Evolutionary conservation across 2,329 filamentous ascomycete genomes (phyloP).

Genomic region (Aspergillus chevalieri): DNA sequence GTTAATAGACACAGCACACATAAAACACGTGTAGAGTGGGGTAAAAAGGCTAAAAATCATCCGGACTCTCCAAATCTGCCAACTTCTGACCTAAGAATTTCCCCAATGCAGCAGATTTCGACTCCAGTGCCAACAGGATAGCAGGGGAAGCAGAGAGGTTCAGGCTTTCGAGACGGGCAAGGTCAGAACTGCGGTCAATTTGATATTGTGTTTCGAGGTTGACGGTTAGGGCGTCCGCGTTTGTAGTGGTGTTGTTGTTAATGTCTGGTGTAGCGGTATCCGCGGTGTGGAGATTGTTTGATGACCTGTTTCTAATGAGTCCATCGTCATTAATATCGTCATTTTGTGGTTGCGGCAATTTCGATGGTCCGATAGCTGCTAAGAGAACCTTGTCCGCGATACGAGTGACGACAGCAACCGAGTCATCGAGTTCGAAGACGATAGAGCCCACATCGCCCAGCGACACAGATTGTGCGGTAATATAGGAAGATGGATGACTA

Average conservation of each 20-base stretch:
- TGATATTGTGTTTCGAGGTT: slow-evolving; percentile 31
- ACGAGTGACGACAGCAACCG: slow-evolving; percentile 36
- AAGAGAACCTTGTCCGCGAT: slow-evolving; percentile 40
- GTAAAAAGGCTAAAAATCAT: slow-evolving; percentile 29
- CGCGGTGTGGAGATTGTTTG: not conserved
- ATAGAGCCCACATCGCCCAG: slow-evolving; percentile 40
- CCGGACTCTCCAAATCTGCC: slow-evolving; percentile 35
- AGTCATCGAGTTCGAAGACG: slow-evolving; percentile 37
- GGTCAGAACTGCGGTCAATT: slow-evolving; percentile 35
- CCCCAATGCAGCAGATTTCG: slow-evolving; percentile 37
- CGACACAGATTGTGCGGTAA: slow-evolving; percentile 36
- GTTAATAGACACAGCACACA: no score
- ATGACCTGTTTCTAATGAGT: slow-evolving; percentile 6
- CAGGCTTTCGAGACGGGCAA: slow-evolving; percentile 33
- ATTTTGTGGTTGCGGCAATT: slow-evolving; percentile 6
- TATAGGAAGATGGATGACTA: slow-evolving; percentile 38
- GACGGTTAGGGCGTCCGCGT: slow-evolving; percentile 15
- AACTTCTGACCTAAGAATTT: slow-evolving; percentile 36
- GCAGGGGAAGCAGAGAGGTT: slow-evolving; percentile 35
- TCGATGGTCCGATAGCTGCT: slow-evolving; percentile 35
- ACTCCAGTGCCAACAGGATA: slow-evolving; percentile 36
- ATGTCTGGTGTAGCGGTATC: not conserved
- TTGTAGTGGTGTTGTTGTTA: not conserved
- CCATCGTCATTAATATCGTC: not conserved
- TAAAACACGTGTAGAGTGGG: no score